Evolutionary conservation across 257 asterid species (phyloP).

Genomic region (Marsdenia floribunda): DNA sequence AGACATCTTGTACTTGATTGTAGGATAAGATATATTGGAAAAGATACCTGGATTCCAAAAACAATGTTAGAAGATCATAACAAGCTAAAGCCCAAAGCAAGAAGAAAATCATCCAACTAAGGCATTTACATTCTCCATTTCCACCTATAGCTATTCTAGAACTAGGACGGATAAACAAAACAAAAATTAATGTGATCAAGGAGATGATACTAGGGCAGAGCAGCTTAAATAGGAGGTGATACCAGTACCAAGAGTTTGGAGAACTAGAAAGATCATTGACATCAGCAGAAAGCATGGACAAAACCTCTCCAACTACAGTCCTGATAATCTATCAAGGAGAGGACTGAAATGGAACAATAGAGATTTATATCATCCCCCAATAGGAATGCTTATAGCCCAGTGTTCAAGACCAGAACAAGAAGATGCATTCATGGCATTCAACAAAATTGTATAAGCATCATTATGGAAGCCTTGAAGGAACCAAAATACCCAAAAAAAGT

Average conservation of each 20-base stretch:
- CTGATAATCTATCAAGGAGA: neutral
- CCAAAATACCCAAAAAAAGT: neutral
- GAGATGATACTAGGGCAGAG: neutral
- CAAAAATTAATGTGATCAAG: neutral
- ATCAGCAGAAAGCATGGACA: neutral
- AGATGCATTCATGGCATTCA: neutral
- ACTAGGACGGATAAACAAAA: neutral
- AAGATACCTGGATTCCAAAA: slow-evolving; percentile 51
- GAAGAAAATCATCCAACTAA: too few species aligned
- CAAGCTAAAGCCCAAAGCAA: neutral
- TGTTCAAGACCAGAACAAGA: neutral
- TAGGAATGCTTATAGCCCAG: neutral
- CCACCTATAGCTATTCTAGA: neutral
- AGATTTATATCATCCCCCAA: neutral
- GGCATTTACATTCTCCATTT: neutral
- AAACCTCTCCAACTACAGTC: neutral
- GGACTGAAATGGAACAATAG: too few species aligned
- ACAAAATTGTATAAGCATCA: neutral
- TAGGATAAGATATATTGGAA: slow-evolving; percentile 55
- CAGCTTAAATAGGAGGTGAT: neutral
- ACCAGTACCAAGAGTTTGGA: neutral
- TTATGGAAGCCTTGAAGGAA: neutral
- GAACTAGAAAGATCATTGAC: neutral
- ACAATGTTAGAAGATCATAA: neutral
- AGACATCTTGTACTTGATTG: slow-evolving; percentile 32